Conservation (phyloP, 345 rosid species). For the Acer saccharum region DNA sequence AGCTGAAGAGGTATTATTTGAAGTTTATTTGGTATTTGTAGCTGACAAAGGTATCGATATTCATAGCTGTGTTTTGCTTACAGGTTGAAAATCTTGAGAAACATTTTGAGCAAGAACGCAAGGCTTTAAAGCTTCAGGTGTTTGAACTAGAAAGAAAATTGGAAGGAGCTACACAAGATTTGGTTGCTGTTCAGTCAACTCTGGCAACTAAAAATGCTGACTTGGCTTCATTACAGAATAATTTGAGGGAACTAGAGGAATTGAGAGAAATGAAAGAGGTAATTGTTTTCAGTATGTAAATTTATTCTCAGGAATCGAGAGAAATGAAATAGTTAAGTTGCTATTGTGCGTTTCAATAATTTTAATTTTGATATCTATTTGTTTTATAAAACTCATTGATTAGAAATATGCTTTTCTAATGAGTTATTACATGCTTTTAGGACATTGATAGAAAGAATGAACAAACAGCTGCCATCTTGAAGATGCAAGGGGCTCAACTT, state of each 20-base stretch:
- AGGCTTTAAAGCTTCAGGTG: constrained; percentile 55
- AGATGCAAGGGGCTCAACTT: constrained; percentile 93
- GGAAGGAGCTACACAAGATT: constrained; percentile 50
- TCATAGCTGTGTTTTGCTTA: constrained; percentile 8
- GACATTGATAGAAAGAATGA: constrained; percentile 97
- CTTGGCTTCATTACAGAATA: constrained; percentile 57
- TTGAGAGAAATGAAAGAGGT: constrained; percentile 98
- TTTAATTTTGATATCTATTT: neutral
- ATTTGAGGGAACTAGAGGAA: constrained; percentile 84
- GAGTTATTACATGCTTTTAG: constrained; percentile 38
- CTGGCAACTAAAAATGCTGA: constrained; percentile 56
- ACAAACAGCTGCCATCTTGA: constrained; percentile 94
- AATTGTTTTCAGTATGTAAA: constrained; percentile 1
- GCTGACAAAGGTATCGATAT: neutral
- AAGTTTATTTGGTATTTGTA: neutral
- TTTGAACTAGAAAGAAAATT: constrained; percentile 73
- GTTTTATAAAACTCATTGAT: neutral
- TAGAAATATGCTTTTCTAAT: neutral
- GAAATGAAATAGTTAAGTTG: neutral
- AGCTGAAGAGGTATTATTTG: constrained; percentile 66
- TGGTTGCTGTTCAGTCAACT: constrained; percentile 53
- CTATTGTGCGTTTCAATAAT: neutral
- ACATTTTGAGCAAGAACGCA: constrained; percentile 67
- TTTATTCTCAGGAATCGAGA: neutral
- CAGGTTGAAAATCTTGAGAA: constrained; percentile 60